Conservation (phyloP, 2,329 filamentous ascomycete genomes). For the Talaromyces atroroseus region DNA sequence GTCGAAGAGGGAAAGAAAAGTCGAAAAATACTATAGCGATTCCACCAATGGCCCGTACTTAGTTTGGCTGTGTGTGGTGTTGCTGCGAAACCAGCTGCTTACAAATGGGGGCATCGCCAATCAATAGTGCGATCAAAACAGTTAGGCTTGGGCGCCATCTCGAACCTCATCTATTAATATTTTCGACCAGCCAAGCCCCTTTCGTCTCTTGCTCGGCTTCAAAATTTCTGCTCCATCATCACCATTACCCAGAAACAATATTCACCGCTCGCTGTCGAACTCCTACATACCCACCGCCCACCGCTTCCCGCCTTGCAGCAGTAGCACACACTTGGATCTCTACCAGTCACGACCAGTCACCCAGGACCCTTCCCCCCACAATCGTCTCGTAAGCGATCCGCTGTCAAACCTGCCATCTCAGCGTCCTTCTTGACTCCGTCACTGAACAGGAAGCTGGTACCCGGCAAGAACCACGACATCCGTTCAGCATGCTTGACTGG, state of each 20-base stretch:
- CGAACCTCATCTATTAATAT: background rate
- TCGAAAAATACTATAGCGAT: too few relatives aligned
- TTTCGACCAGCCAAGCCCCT: background rate
- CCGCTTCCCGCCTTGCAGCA: constrained; percentile 8
- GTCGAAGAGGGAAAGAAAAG: too few relatives aligned
- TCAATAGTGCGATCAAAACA: constrained; percentile 7
- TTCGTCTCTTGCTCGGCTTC: background rate
- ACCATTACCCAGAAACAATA: background rate
- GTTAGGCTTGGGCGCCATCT: constrained; percentile 8
- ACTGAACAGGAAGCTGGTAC: background rate
- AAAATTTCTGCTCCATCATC: background rate
- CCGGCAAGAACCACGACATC: constrained; percentile 1
- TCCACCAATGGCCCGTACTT: background rate
- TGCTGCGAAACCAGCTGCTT: background rate
- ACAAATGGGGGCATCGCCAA: constrained; percentile 5
- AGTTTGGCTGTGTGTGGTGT: background rate
- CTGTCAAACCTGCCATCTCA: background rate
- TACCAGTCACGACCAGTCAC: background rate
- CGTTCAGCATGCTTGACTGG: constrained; percentile 13
- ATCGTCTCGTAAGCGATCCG: constrained; percentile 2
- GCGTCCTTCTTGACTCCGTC: background rate
- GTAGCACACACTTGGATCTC: background rate
- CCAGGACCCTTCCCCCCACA: too few relatives aligned
- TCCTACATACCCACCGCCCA: background rate
- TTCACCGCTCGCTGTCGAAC: background rate